phyloP scores from a whole-genome alignment of 2,329 filamentous ascomycete genomes.

The Phyllosticta citriasiana region DNA sequence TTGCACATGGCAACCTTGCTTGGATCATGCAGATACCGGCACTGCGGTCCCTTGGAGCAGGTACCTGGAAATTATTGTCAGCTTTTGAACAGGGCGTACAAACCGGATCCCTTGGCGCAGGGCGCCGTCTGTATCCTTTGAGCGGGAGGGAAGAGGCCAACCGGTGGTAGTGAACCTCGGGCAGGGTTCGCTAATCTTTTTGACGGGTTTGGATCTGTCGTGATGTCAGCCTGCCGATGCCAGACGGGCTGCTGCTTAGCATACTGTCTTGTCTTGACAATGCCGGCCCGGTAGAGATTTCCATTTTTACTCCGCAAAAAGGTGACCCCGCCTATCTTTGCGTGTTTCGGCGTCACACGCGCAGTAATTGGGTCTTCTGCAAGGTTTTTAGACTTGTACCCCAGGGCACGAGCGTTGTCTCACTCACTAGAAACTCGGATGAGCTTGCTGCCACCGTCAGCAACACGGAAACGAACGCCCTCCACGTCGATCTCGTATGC shows the following conservation, averaged over 20 bases:
- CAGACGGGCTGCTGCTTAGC: slow-evolving; percentile 22
- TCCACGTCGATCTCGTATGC: slow-evolving; percentile 57
- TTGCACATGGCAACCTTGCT: slow-evolving; percentile 86
- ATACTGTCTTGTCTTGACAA: slow-evolving; percentile 68
- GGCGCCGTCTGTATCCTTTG: slow-evolving; percentile 1
- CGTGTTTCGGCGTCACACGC: slow-evolving; percentile 63
- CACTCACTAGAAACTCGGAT: slow-evolving; percentile 62
- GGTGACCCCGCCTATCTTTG: slow-evolving; percentile 63
- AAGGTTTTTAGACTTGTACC: background rate
- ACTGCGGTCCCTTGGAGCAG: slow-evolving; percentile 71
- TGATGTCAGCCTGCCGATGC: slow-evolving; percentile 4
- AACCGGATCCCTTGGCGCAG: slow-evolving; percentile 7
- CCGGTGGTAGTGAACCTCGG: slow-evolving; percentile 45
- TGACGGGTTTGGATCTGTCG: slow-evolving; percentile 30
- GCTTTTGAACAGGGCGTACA: slow-evolving; percentile 10
- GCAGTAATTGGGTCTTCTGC: slow-evolving; percentile 50
- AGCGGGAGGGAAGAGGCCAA: slow-evolving; percentile 25
- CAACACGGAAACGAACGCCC: slow-evolving; percentile 63
- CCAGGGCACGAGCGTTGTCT: slow-evolving; percentile 24
- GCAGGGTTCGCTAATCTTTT: slow-evolving; percentile 65
- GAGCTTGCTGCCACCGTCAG: slow-evolving; percentile 73
- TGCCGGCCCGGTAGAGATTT: slow-evolving; percentile 69
- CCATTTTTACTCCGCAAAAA: slow-evolving; percentile 82
- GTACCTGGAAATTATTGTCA: slow-evolving; percentile 50
- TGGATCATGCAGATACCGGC: slow-evolving; percentile 74